A percentile compares a stretch with the other conserved stretches of the same genome.
Evolutionary conservation across 768 basidiomycete genomes (phyloP).

Genomic region (Boletellus sp.): DNA sequence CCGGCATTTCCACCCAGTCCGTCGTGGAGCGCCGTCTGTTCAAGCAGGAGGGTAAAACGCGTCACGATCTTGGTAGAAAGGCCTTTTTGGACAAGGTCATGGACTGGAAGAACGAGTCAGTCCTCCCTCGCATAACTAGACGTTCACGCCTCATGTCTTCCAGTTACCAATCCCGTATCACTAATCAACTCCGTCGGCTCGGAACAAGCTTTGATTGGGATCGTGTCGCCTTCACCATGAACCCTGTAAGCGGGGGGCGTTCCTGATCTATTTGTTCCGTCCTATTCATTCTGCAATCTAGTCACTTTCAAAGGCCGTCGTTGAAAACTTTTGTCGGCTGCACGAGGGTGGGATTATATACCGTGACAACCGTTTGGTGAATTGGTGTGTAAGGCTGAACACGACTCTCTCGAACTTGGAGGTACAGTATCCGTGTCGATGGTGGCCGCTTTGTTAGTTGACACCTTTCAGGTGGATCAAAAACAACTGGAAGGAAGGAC

Average conservation of each 20-base stretch:
- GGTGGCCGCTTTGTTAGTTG: neutral
- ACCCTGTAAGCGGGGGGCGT: slow-evolving; percentile 51
- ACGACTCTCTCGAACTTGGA: slow-evolving; percentile 98
- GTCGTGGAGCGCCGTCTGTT: slow-evolving; percentile 92
- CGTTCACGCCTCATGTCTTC: neutral
- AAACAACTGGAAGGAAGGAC: slow-evolving; percentile 84
- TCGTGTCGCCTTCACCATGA: slow-evolving; percentile 94
- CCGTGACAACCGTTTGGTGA: slow-evolving; percentile 93
- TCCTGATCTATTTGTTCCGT: neutral
- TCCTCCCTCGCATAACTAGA: slow-evolving; percentile 10
- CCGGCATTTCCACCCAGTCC: slow-evolving; percentile 96
- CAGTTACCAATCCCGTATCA: slow-evolving; percentile 92
- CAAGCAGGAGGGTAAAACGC: slow-evolving; percentile 75
- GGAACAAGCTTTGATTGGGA: slow-evolving; percentile 96
- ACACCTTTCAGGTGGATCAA: slow-evolving; percentile 71
- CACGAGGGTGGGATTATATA: slow-evolving; percentile 92
- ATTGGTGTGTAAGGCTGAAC: slow-evolving; percentile 96
- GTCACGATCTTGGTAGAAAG: slow-evolving; percentile 95
- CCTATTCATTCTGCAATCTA: slow-evolving; percentile 24
- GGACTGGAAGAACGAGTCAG: slow-evolving; percentile 97
- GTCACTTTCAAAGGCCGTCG: slow-evolving; percentile 80
- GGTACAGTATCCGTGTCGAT: slow-evolving; percentile 40
- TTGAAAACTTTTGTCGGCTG: slow-evolving; percentile 85
- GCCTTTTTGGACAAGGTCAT: slow-evolving; percentile 85
- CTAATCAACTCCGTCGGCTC: slow-evolving; percentile 79